Evolutionary conservation across 345 rosid species (phyloP), one percentile per base, ranked within the genome.

Genomic region (Cardamine chenopodiifolia): DNA sequence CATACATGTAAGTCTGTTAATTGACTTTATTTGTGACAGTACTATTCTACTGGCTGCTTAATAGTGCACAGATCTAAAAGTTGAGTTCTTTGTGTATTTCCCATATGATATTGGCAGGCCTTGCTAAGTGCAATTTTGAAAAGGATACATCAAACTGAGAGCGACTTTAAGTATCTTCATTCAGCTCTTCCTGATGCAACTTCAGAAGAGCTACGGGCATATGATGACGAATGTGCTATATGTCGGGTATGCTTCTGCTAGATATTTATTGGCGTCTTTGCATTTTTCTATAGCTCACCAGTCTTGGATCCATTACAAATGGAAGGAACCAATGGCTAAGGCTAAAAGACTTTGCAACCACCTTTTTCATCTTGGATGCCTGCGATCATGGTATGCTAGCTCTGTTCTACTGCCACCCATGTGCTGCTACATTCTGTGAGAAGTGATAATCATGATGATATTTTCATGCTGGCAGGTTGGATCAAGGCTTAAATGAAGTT

Each of bases 111-210:
- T 70, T 79, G 67, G 69, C 87, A 89, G 97, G 90, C 91, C 64
- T 83, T 89, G 83, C 76, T 91, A 68, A 86, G 89, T 79, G 85
- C 93, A 62, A n/a, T n/a, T n/a, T 61, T 88, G 69, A 92, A 88
- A 83, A 82, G 96, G 96, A 61, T 92, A 77, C 74, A 78, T 86
- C 63, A 89, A 88, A 79, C 64, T 88, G 74, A 87, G 85, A 88
- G 82, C 79, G 61, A 90, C 97, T 76, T 68, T 89, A 64, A 84
- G 89, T 4, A 72, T 61, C 92, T 92, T 71, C 97, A 89, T 78
- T 96, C 93, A 15, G 97, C 92, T 60, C 96, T 92, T 75, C 96
- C 92, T 75, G 92, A 92, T 84, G 97, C 96, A 57, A 88, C 93
- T 63, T 78, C 84, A 34, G 92, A 84, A 74, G 93, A 89, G 87